phyloP scores from a whole-genome alignment of 805 yeast species.

The Cephaloascus albidus region DNA sequence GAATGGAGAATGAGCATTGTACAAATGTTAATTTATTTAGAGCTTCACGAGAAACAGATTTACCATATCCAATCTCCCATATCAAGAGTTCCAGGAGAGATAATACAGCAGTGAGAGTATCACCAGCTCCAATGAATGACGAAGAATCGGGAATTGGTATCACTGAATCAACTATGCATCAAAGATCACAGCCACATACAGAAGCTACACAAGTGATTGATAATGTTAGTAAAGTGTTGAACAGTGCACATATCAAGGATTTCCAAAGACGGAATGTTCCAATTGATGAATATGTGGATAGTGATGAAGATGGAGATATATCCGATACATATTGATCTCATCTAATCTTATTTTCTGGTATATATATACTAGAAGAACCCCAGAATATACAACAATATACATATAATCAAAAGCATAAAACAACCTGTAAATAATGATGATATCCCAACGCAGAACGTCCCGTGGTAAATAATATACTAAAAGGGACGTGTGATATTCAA shows the following conservation, averaged over 20 bases:
- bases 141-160: background rate
- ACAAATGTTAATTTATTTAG: constrained; percentile 79
- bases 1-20: constrained; percentile 95
- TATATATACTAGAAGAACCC: too few species aligned
- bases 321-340: too few species aligned
- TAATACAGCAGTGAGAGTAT: background rate
- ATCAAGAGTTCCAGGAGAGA: background rate
- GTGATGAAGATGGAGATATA: constrained; percentile 22
- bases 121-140: background rate
- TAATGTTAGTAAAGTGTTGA: constrained; percentile 44
- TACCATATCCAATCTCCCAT: constrained; percentile 59
- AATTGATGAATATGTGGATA: constrained; percentile 13
- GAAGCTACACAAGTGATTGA: constrained; percentile 17
- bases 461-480: too few species aligned
- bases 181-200: background rate
- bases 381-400: too few species aligned
- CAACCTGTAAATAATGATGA: too few species aligned
- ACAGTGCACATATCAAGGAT: constrained; percentile 76
- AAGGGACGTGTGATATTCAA: too few species aligned
- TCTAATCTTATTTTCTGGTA: too few species aligned
- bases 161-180: background rate
- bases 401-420: too few species aligned
- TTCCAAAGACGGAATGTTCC: constrained; percentile 56
- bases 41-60: constrained; percentile 79
- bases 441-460: too few species aligned